A percentile compares a stretch with the other conserved stretches of the same genome.
phyloP scores from a whole-genome alignment of 1,139 yeast species.

The Scheffersomyces parashehatae region DNA sequence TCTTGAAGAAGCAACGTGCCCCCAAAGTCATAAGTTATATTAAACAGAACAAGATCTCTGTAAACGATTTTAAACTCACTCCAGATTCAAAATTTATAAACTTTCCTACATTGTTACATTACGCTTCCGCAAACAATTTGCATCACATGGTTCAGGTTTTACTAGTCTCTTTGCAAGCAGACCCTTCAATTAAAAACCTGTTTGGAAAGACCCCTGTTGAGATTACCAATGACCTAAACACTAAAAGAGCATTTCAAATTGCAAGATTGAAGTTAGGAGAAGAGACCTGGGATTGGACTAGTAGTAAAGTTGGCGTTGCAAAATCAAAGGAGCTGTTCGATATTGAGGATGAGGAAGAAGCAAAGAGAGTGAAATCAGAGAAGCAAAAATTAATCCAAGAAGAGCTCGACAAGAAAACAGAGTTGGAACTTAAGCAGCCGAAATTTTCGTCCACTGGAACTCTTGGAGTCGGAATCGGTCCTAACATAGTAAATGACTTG shows the following conservation, averaged over 20 bases:
- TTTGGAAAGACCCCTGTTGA: conserved; percentile 69
- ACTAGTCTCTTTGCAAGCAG: conserved; percentile 64
- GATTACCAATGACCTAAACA: conserved; percentile 44
- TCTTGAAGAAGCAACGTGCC: conserved; percentile 74
- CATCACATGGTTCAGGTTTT: conserved; percentile 68
- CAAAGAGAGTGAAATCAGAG: conserved; percentile 34
- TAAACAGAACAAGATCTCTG: conserved; percentile 54
- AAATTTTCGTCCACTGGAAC: conserved; percentile 30
- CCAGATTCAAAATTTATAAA: conserved; percentile 54
- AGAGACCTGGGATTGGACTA: conserved; percentile 64
- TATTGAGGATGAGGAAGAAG: conserved; percentile 33
- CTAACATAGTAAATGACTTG: conserved; percentile 22
- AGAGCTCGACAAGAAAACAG: conserved; percentile 42
- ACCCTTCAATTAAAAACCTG: conserved; percentile 59
- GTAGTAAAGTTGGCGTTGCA: conserved; percentile 67
- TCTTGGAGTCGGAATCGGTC: conserved; percentile 19
- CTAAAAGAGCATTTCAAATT: conserved; percentile 63
- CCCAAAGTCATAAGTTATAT: conserved; percentile 70
- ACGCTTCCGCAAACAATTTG: conserved; percentile 68
- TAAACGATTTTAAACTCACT: conserved; percentile 48
- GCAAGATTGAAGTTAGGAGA: conserved; percentile 73
- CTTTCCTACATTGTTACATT: conserved; percentile 79
- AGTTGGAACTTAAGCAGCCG: conserved; percentile 37
- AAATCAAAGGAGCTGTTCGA: conserved; percentile 65
- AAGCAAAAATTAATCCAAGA: conserved; percentile 40